A percentile compares a stretch with the other conserved stretches of the same genome.
Conservation (phyloP, 2,329 filamentous ascomycete genomes). For the Pyrenophora tritici-repentis region DNA sequence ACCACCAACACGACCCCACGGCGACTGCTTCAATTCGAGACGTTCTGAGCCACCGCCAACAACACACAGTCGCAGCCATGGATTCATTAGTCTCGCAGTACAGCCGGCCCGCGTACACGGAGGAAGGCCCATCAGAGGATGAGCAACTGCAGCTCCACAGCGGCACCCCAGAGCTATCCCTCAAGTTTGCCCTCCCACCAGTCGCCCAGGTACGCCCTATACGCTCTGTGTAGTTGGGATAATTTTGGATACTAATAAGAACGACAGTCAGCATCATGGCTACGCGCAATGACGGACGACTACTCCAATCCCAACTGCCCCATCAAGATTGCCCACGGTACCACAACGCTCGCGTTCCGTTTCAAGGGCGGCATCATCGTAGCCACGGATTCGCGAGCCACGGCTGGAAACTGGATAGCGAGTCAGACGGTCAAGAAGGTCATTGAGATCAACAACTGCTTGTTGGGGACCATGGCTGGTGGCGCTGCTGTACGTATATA, state of each 20-base stretch:
- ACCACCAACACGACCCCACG: conserved; percentile 19
- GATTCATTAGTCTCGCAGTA: conserved; percentile 92
- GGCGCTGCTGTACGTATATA: conserved; percentile 72
- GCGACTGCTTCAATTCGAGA: conserved; percentile 12
- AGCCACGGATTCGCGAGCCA: conserved; percentile 94
- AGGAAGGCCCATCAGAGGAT: conserved; percentile 74
- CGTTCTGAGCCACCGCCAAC: conserved; percentile 7
- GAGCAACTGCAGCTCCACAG: conserved; percentile 72
- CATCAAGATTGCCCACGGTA: conserved; percentile 99
- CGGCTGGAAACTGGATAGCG: conserved; percentile 98
- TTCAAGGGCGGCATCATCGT: conserved; percentile 99
- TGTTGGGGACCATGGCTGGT: conserved; percentile 97
- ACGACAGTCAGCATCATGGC: conserved; percentile 84
- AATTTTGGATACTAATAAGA: conserved; percentile 7
- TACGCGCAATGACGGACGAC: conserved; percentile 96
- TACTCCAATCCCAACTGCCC: conserved; percentile 94
- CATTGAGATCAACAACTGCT: conserved; percentile 93
- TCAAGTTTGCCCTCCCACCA: conserved; percentile 94
- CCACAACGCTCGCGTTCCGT: conserved; percentile 95
- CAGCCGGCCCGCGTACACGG: conserved; percentile 75
- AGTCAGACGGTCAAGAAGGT: conserved; percentile 99
- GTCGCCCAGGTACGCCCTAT: conserved; percentile 72
- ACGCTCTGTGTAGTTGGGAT: background rate
- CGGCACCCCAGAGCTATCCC: conserved; percentile 74
- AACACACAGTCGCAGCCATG: conserved; percentile 60